A percentile compares a stretch with the other conserved stretches of the same genome.
phyloP scores from a whole-genome alignment of 2,329 filamentous ascomycete genomes.

The Colletotrichum noveboracense region DNA sequence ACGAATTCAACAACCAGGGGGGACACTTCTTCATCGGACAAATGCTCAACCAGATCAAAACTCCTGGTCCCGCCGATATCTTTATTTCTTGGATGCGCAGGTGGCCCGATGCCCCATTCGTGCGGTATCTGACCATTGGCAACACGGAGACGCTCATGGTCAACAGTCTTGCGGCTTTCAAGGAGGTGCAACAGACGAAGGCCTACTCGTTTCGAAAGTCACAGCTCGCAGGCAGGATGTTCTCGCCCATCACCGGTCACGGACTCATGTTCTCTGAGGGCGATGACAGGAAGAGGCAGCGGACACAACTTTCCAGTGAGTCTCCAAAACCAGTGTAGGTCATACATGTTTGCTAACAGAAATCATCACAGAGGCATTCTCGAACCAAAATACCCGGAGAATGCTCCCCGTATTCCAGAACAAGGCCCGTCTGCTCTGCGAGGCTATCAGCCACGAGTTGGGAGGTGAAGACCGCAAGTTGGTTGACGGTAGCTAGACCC shows the following conservation, averaged over 20 bases:
- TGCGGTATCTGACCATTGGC: conserved; percentile 40
- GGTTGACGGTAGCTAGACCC: conserved; percentile 28
- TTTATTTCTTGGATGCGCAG: conserved; percentile 35
- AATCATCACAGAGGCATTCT: conserved; percentile 33
- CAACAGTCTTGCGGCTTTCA: conserved; percentile 39
- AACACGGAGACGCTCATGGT: conserved; percentile 41
- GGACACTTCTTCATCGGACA: conserved; percentile 46
- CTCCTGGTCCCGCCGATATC: conserved; percentile 29
- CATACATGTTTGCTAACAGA: neutral
- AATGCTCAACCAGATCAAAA: conserved; percentile 34
- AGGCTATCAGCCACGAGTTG: conserved; percentile 32
- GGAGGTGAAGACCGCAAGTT: conserved; percentile 22
- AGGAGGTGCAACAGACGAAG: conserved; percentile 42
- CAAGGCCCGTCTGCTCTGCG: conserved; percentile 34
- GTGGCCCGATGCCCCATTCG: conserved; percentile 39
- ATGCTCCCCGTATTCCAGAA: conserved; percentile 40
- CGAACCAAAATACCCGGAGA: conserved; percentile 37
- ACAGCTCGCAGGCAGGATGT: conserved; percentile 33
- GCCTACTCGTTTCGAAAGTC: conserved; percentile 44
- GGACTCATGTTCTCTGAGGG: conserved; percentile 43
- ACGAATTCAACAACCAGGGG: conserved; percentile 29
- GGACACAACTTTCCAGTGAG: conserved; percentile 34
- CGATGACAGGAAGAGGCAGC: conserved; percentile 35
- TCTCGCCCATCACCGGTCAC: conserved; percentile 38
- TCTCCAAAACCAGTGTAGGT: neutral